Percentiles rank a stretch among this genome's conserved stretches.
Conservation (phyloP, 306 rosid species). For the Lupinus albus region DNA sequence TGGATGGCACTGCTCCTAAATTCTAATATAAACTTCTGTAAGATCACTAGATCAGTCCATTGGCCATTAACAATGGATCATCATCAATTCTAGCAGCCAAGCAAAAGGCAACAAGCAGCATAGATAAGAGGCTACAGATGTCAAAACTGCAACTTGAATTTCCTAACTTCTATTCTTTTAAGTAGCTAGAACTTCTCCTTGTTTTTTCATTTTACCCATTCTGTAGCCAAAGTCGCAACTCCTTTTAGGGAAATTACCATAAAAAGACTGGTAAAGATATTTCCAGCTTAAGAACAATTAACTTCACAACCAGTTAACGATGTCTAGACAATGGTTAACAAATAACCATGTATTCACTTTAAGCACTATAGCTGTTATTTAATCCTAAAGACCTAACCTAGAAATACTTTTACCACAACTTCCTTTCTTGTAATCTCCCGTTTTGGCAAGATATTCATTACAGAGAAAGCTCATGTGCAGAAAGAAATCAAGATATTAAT, state of each 20-base stretch:
- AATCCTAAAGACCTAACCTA: background rate
- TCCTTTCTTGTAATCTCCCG: background rate
- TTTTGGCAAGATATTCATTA: background rate
- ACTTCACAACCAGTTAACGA: background rate
- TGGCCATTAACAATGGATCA: background rate
- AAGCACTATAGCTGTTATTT: background rate
- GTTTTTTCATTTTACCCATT: background rate
- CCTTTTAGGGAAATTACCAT: background rate
- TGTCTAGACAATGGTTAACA: background rate
- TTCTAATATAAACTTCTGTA: background rate
- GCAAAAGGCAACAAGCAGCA: background rate
- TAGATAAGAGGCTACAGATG: slow-evolving; percentile 8
- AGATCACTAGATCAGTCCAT: background rate
- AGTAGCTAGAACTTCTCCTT: background rate
- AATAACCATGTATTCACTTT: background rate
- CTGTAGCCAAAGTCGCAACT: background rate
- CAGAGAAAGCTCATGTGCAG: background rate
- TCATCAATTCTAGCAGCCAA: background rate
- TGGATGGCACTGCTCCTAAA: too few relatives aligned
- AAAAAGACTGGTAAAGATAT: background rate
- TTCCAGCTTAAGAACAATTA: background rate
- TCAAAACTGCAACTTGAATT: slow-evolving; percentile 9
- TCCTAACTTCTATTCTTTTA: background rate
- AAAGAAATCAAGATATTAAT: background rate
- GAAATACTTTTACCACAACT: background rate